phyloP scores from a whole-genome alignment of 2,329 filamentous ascomycete species.

The Pseudocercospora musae region DNA sequence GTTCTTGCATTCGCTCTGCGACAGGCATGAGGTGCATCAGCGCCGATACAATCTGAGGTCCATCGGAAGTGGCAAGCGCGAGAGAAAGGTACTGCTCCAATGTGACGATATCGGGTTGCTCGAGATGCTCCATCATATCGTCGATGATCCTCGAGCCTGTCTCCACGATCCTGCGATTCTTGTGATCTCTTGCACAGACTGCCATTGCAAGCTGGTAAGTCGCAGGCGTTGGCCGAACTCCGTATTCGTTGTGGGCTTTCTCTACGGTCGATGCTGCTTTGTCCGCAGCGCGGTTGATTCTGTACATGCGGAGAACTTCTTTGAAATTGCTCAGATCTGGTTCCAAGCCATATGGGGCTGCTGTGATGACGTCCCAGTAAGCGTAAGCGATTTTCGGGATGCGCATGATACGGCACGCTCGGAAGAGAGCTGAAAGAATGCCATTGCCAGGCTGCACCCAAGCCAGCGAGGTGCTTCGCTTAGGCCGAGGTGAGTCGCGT shows the following conservation, averaged over 20 bases:
- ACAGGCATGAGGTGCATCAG: conserved; percentile 27
- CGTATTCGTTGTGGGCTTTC: conserved; percentile 28
- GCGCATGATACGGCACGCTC: conserved; percentile 59
- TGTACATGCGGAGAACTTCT: conserved; percentile 65
- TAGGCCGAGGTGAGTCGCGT: conserved; percentile 12
- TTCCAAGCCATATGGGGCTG: conserved; percentile 53
- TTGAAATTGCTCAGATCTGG: conserved; percentile 73
- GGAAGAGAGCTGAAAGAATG: conserved; percentile 66
- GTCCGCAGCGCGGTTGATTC: conserved; percentile 62
- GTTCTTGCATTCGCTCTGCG: conserved; percentile 10
- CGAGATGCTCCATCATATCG: conserved; percentile 53
- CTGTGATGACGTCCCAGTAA: conserved; percentile 76
- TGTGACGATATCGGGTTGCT: conserved; percentile 50
- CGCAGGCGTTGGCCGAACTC: conserved; percentile 37
- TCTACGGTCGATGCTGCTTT: conserved; percentile 59
- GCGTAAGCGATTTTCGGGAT: conserved; percentile 60
- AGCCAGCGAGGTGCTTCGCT: conserved; percentile 22
- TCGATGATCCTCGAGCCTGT: conserved; percentile 65
- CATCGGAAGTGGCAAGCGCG: conserved; percentile 45
- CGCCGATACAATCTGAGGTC: conserved; percentile 27
- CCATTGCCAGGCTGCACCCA: conserved; percentile 52
- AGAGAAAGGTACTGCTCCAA: conserved; percentile 58
- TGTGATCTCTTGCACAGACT: conserved; percentile 71
- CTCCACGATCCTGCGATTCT: conserved; percentile 66
- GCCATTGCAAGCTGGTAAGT: conserved; percentile 71